Conservation (phyloP, 176 grass and related monocot genomes). For the Musa schizocarpa region DNA sequence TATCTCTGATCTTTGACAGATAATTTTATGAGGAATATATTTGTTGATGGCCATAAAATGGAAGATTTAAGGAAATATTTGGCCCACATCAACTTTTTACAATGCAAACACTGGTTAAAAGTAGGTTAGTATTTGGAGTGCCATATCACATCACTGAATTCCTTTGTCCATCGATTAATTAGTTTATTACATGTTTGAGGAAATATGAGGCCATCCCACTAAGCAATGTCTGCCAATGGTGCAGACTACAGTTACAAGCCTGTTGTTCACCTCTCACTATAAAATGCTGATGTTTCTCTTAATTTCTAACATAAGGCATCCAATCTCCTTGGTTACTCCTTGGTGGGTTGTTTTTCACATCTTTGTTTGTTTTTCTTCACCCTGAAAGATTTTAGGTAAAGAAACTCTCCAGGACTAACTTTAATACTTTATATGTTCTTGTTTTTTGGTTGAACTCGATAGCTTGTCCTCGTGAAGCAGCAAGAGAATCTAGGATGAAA, state of each 20-base stretch:
- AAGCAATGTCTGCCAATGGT: constrained; percentile 24
- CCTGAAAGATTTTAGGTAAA: neutral
- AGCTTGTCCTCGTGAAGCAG: neutral
- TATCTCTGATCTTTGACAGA: too few relatives aligned
- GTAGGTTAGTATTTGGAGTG: neutral
- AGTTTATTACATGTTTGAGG: neutral
- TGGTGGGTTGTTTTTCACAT: neutral
- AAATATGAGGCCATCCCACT: constrained; percentile 27
- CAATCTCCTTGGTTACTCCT: neutral
- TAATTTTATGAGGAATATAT: too few relatives aligned
- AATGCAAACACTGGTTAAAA: neutral
- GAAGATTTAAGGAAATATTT: neutral
- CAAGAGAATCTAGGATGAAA: constrained; percentile 21
- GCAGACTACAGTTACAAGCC: constrained; percentile 10
- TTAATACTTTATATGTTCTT: constrained; percentile 2
- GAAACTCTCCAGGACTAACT: neutral
- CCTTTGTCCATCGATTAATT: neutral
- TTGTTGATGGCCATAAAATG: neutral
- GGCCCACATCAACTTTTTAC: neutral
- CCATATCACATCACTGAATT: neutral
- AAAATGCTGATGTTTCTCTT: constrained; percentile 18
- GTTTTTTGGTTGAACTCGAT: neutral
- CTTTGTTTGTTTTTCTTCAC: neutral
- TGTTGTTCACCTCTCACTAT: constrained; percentile 18
- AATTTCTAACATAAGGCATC: constrained; percentile 15